Conservation (phyloP, 805 yeast genomes). For the Ogataea glucozyma region DNA sequence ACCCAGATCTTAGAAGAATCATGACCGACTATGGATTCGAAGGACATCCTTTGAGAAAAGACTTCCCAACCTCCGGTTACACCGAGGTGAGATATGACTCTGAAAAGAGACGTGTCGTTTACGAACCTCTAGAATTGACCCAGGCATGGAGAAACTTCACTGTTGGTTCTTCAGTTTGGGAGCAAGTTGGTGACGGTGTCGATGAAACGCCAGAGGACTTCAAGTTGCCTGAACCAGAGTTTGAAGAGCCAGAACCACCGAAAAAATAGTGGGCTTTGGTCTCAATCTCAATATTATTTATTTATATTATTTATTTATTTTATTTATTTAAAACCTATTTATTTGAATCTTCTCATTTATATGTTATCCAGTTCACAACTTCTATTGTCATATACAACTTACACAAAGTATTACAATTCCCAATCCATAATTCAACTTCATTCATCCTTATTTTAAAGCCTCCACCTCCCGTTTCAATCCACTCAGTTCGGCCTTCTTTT, state of each 20-base stretch:
- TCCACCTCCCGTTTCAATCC: slow-evolving; percentile 44
- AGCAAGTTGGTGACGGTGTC: slow-evolving; percentile 84
- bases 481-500: slow-evolving; percentile 61
- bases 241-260: slow-evolving; percentile 43
- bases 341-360: slow-evolving; percentile 23
- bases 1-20: slow-evolving; percentile 86
- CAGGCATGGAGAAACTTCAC: slow-evolving; percentile 91
- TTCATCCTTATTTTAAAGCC: slow-evolving; percentile 18
- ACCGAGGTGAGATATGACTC: slow-evolving; percentile 89
- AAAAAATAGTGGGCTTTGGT: slow-evolving; percentile 28
- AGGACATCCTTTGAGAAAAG: slow-evolving; percentile 89
- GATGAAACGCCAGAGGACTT: slow-evolving; percentile 80
- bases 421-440: too few species aligned
- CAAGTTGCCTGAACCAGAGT: slow-evolving; percentile 82
- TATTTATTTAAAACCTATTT: slow-evolving; percentile 11
- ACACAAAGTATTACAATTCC: background rate
- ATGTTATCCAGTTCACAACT: background rate
- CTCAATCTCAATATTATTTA: slow-evolving; percentile 17
- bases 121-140: slow-evolving; percentile 87
- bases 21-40: slow-evolving; percentile 91
- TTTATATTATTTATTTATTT: slow-evolving; percentile 24
- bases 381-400: background rate
- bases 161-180: slow-evolving; percentile 89
- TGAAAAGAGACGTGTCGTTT: slow-evolving; percentile 85
- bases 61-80: slow-evolving; percentile 90